phyloP scores from a whole-genome alignment of 1,284 basidiomycete species.

The Sphaerobolus stellatus region DNA sequence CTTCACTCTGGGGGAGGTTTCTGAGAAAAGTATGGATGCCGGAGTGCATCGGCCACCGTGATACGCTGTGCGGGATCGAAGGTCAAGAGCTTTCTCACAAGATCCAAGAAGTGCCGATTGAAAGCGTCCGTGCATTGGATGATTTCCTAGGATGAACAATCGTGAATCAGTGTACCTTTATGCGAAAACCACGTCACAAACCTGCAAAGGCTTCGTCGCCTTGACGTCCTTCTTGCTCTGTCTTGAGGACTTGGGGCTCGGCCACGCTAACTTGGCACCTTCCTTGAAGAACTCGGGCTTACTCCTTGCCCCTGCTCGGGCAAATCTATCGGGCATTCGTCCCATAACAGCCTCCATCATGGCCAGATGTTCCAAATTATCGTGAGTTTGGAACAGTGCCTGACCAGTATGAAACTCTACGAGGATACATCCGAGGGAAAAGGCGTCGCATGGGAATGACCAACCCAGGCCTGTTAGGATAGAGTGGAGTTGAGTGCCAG shows the following conservation, averaged over 20 bases:
- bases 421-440: slow-evolving; percentile 97
- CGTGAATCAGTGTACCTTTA: background rate
- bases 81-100: slow-evolving; percentile 83
- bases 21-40: slow-evolving; percentile 75
- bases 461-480: slow-evolving; percentile 79
- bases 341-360: slow-evolving; percentile 99
- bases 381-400: slow-evolving; percentile 97
- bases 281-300: slow-evolving; percentile 95
- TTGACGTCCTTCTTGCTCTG: slow-evolving; percentile 95
- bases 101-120: slow-evolving; percentile 82
- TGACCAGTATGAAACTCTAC: slow-evolving; percentile 99
- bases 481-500: slow-evolving; percentile 17
- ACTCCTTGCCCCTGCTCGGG: slow-evolving; percentile 64
- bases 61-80: slow-evolving; percentile 91
- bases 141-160: slow-evolving; percentile 61
- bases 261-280: slow-evolving; percentile 84
- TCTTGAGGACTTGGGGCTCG: slow-evolving; percentile 81
- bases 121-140: slow-evolving; percentile 71
- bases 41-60: slow-evolving; percentile 82
- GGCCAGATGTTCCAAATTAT: slow-evolving; percentile 97
- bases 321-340: slow-evolving; percentile 88
- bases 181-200: slow-evolving; percentile 37
- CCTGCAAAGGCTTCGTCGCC: slow-evolving; percentile 76
- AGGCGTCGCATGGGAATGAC: slow-evolving; percentile 98
- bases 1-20: slow-evolving; percentile 8